Evolutionary conservation across 176 grass and related monocot genomes (phyloP), one percentile per base, ranked within the genome.

Genomic region (Raddia guianensis): DNA sequence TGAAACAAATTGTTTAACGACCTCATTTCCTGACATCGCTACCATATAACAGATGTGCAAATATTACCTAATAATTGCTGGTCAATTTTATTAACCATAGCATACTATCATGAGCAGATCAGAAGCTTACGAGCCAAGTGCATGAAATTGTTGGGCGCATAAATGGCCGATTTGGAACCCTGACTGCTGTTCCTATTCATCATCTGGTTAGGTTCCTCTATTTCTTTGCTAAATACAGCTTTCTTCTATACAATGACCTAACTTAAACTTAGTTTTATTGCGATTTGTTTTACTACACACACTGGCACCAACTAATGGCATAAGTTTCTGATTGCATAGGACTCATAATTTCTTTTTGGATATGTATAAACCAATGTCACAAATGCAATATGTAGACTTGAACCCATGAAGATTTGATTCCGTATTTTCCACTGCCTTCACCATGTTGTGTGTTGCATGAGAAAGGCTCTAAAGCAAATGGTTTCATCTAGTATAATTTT

Each of bases 111-210:
- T 85, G 14, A 77, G 72, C 76, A 99, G 96, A 99, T 93, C 96
- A 99, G 89, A 99, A 95, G 86, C 89, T 99, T 74, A 99, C 96
- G 5, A 99, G 96, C 69, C 96, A 99, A 72, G 96, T 99, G 16
- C 96, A 99, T 65, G 96, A 99, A 91, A 99, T 99, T 88, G 96
- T 99, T 83, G 96, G 96, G 21, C 92, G 96, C 46, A 99, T 99
- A 84, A 99, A 99, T 77, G 96, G 96, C 49, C 92, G 96, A 68
- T 99, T 99, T 84, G 96, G 96, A 84, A 99, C 96, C 66, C 60
- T 99, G 68, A 91, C 96, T 82, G 92, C 92, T 73, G 96, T 99
- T 79, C 96, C 96, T 59, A 99, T 99, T 83, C 92, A 95, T 90
- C 96, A 99, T 79, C 75, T 99, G 92, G 96, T 99, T 79, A 85